Evolutionary conservation across 2,329 filamentous ascomycete species (phyloP).

Genomic region (Cercospora sesami): DNA sequence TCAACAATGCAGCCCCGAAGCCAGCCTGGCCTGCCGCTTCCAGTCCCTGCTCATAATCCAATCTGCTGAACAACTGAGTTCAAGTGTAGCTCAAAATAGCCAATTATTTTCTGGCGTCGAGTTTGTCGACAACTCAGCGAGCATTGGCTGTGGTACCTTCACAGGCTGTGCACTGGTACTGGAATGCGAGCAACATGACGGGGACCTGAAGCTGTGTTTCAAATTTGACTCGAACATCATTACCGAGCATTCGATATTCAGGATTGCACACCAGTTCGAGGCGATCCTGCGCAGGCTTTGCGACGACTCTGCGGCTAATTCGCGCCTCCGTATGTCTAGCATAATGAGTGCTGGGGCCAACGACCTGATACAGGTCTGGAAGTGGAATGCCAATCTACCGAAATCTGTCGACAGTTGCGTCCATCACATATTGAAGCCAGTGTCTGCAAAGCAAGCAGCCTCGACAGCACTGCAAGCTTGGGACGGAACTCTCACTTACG

Average conservation of each 20-base stretch:
- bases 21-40: constrained; percentile 53
- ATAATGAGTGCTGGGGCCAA: neutral
- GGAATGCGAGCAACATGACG: neutral
- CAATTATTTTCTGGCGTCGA: neutral
- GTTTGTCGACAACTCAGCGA: neutral
- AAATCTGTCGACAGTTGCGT: neutral
- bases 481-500: constrained; percentile 20
- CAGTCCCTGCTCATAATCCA: constrained; percentile 13
- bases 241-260: neutral
- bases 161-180: constrained; percentile 11
- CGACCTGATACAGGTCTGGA: constrained; percentile 11
- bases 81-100: neutral
- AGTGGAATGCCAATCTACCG: constrained; percentile 6
- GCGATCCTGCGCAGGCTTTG: neutral
- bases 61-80: neutral
- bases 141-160: neutral
- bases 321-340: neutral
- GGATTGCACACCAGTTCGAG: neutral
- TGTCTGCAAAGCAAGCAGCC: neutral
- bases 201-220: neutral
- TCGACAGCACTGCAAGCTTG: constrained; percentile 26
- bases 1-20: constrained; percentile 50
- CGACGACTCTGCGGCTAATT: neutral
- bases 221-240: constrained; percentile 9
- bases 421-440: constrained; percentile 9